Evolutionary conservation across 257 asterid genomes (phyloP).

Genomic region (Capsicum chinense): DNA sequence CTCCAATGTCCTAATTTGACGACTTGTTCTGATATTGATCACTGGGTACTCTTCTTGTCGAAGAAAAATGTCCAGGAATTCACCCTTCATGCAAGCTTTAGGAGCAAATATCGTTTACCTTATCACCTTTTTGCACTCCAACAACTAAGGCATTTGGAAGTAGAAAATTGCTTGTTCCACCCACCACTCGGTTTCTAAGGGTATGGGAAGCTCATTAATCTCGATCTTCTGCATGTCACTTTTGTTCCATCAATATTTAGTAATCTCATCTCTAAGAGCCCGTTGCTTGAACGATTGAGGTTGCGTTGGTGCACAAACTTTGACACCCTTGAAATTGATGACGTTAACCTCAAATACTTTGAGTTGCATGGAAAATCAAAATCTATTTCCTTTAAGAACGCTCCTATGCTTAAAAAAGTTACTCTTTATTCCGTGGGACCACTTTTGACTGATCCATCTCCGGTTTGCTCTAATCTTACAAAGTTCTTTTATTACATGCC

Average conservation of each 20-base stretch:
- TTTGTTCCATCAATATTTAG: neutral
- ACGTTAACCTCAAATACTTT: neutral
- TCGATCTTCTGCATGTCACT: neutral
- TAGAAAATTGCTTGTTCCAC: no score
- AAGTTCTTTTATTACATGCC: constrained; percentile 34
- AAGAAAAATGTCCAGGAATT: neutral
- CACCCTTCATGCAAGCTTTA: neutral
- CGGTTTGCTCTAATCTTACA: constrained; percentile 51
- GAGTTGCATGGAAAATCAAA: neutral
- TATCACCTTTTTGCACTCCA: neutral
- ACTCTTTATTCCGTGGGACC: constrained; percentile 43
- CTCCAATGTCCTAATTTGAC: neutral
- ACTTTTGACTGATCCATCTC: constrained; percentile 47
- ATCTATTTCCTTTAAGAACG: neutral
- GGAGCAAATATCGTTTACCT: neutral
- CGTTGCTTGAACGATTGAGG: neutral
- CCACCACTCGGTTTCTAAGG: no score
- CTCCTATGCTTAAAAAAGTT: constrained; percentile 36
- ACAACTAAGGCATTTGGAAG: no score
- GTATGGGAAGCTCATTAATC: neutral
- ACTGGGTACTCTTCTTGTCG: no score
- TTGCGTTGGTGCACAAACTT: neutral
- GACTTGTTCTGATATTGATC: neutral
- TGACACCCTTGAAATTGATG: constrained; percentile 2
- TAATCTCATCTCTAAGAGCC: neutral